Conservation (phyloP, 2,329 filamentous ascomycete genomes). For the Orbilia ellipsospora region DNA sequence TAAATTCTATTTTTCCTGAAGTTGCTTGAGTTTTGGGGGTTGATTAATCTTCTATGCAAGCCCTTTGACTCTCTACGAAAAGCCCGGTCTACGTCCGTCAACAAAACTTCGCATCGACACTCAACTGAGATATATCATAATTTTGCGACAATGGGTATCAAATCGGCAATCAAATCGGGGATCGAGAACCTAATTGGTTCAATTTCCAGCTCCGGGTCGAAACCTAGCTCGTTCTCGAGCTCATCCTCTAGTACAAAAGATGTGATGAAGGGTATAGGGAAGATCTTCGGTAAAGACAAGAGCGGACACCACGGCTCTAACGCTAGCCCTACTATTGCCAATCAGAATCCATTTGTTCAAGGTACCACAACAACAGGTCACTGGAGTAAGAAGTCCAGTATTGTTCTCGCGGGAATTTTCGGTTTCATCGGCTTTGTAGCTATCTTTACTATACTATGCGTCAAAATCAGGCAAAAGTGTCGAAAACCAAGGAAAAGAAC, state of each 20-base stretch:
- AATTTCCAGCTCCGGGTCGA: constrained; percentile 13
- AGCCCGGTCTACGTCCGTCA: neutral
- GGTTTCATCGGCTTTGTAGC: constrained; percentile 13
- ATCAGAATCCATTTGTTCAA: neutral
- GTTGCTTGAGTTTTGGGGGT: neutral
- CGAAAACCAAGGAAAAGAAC: neutral
- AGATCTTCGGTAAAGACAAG: constrained; percentile 1
- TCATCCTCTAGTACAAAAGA: neutral
- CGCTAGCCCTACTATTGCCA: too few relatives aligned
- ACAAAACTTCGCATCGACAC: neutral
- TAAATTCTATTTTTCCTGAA: neutral
- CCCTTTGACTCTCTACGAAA: neutral
- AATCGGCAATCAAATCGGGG: constrained; percentile 6
- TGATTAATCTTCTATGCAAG: neutral
- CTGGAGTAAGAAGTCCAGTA: constrained; percentile 1
- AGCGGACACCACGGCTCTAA: constrained; percentile 9
- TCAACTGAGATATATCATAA: neutral
- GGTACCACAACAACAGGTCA: neutral
- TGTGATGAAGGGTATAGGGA: constrained; percentile 1
- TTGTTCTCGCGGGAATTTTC: neutral
- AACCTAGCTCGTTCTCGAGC: neutral
- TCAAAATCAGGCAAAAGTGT: neutral
- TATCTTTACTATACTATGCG: neutral
- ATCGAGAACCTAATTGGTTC: constrained; percentile 26
- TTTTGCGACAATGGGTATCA: constrained; percentile 22